Base-by-base conservation (phyloP, 176 grass and related monocot species). In the Carex cristatella region DNA sequence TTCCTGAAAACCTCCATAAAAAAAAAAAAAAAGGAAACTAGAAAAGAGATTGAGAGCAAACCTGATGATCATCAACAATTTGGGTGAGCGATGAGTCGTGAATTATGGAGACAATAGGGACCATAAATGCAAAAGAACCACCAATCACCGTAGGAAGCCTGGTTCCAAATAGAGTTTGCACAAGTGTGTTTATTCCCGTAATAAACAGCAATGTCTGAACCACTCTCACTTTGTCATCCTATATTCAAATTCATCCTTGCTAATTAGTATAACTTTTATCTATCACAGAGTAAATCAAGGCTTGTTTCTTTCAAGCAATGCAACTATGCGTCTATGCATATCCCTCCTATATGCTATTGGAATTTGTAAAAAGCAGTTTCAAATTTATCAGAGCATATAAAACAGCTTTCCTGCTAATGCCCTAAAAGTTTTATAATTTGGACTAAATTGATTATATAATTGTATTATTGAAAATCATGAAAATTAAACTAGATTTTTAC, bases 201-300 rank as follows among this genome's bases (percentile, higher is more conserved):
- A 99, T 91, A 88, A 99, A 99, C 30, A 99, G 88, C 84, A 99
- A 81, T 87, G 97, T 99, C 69, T 99, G 97, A 40, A 99, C 88
- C 84, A 99, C 97, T 89, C 97, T 89, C 37, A 94, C 97, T 87
- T 91, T 99, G 86, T 99, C 93, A 31, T 87, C 91, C 97, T 99
- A 88, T 73, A 85, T 16, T 84, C 40, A 23, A 81, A 85, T 61
- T 62, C 42, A 82, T 77, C 4, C 53, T 86, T 35, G 64, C 49
- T 60, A 86, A 59, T 60, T 54, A 49, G 59, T 80, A 63, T 9
- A 54, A 81, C 63, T 86, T 18, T 58, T 35, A 79, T 14, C 30
- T 58, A 79, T 79, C 28, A 79, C 23, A 18, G 6, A 79, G 14
- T 58, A 8, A 37, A 58, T 16, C 53, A 79, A 78, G 2, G 23